Conservation (phyloP, 805 yeast genomes). For the Cyberlindnera galapagoensis region DNA sequence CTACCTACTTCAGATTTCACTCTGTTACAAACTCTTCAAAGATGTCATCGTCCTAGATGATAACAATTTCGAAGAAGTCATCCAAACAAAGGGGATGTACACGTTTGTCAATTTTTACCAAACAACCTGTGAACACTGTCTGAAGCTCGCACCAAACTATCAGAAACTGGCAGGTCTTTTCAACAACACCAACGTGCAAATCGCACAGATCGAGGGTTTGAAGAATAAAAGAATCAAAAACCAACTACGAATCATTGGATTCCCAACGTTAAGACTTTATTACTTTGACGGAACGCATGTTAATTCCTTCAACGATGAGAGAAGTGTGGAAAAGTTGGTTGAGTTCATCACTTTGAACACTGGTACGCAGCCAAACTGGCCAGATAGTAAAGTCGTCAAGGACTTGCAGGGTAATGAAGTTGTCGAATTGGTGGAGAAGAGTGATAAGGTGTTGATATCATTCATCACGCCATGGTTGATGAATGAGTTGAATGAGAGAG, state of each 20-base stretch:
- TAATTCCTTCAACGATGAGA: slow-evolving; percentile 27
- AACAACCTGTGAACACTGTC: slow-evolving; percentile 40
- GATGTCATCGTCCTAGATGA: slow-evolving; percentile 21
- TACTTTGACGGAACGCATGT: slow-evolving; percentile 35
- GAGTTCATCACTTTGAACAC: slow-evolving; percentile 27
- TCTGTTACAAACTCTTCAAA: slow-evolving; percentile 11
- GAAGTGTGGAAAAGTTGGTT: slow-evolving; percentile 28
- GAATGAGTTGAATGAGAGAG: slow-evolving; percentile 27
- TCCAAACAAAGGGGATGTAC: slow-evolving; percentile 16
- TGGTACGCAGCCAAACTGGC: slow-evolving; percentile 29
- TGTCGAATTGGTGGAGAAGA: slow-evolving; percentile 4
- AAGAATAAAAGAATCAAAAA: slow-evolving; percentile 29
- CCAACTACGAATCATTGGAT: slow-evolving; percentile 35
- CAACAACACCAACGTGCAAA: slow-evolving; percentile 29
- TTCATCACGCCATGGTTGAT: slow-evolving; percentile 33
- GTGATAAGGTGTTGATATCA: slow-evolving; percentile 17
- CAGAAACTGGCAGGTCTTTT: slow-evolving; percentile 38
- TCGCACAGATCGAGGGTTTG: slow-evolving; percentile 31
- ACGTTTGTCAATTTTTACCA: slow-evolving; percentile 32
- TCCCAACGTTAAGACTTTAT: slow-evolving; percentile 45
- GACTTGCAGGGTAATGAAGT: slow-evolving; percentile 13
- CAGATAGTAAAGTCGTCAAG: slow-evolving; percentile 15
- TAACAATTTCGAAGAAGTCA: slow-evolving; percentile 14
- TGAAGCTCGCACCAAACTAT: slow-evolving; percentile 38
- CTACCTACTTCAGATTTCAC: slow-evolving; percentile 1